Base-by-base conservation (phyloP, 129 eudicot genomes). In the Lactuca saligna region DNA sequence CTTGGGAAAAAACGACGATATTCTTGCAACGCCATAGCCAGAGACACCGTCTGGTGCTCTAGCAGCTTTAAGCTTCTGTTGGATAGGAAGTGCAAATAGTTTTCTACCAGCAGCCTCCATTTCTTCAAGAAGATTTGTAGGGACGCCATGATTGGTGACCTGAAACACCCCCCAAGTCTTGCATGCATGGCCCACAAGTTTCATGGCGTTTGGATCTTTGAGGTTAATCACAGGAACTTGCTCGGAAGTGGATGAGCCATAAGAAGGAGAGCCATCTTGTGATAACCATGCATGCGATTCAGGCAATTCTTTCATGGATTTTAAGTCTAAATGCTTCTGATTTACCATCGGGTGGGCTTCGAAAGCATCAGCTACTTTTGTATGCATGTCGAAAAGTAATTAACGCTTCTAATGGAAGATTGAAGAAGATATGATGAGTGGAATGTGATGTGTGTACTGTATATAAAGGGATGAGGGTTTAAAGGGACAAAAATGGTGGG, bases 91-190 rank as follows among this genome's bases (percentile, higher is more conserved):
- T 3, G 84, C 73, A 65, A 91, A 91, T 38, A 91, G 91, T 17
- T 61, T 65, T 10, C 54, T 65, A 6, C 81, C 82, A 1, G 68
- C 75, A 5, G 74, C 56, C 80, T 85, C 96, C 54, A 86, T 71
- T 13, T 74, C 59, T 14, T 84, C 57, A 33, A 91, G 79, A 56
- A 88, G 71, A 8, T 58, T 56, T 20, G 41, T 44, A 44, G 82
- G 67, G 49, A 91, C 71, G 0, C 83, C 83, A 58, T 91, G 97
- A 63, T 91, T 88, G 3, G 57, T 73, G 13, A 91, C 71, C 60
- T 91, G 96, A 65, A 91, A 88, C 3, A 77, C 96, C 5, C 97
- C 97, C 96, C 96, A 91, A 11, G 81, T 80, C 75, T 71, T 84
- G 84, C 97, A 91, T 88, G 97, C 97, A 78, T 69, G 82, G 54